A percentile compares a stretch with the other conserved stretches of the same genome.
phyloP scores from a whole-genome alignment of 1,139 yeast species.

The Saccharomycopsis hybrid region DNA sequence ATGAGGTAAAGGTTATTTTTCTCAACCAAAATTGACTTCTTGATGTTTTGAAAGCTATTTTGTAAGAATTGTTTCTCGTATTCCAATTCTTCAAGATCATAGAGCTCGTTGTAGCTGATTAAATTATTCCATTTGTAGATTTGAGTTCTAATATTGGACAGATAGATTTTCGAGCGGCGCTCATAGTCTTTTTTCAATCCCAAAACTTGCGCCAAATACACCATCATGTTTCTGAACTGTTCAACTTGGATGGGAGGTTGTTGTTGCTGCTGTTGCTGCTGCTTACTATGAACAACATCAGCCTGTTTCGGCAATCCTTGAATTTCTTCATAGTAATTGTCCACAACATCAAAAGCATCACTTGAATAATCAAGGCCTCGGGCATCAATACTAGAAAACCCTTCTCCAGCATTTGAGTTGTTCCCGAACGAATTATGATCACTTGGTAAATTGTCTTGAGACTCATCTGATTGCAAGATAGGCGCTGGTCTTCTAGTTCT shows the following conservation, averaged over 20 bases:
- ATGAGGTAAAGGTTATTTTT: conserved; percentile 4
- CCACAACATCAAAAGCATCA: background rate
- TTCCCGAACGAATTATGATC: no score
- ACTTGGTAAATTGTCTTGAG: no score
- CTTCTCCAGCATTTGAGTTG: no score
- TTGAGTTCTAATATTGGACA: conserved; percentile 15
- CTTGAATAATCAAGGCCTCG: no score
- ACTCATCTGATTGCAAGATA: background rate
- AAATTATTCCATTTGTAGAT: conserved; percentile 18
- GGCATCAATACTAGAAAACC: no score
- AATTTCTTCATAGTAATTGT: background rate
- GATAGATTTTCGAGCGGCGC: conserved; percentile 22
- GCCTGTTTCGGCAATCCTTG: background rate
- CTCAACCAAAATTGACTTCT: conserved; percentile 4
- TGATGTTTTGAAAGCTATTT: conserved; percentile 11
- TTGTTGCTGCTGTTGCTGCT: no score
- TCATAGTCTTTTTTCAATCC: conserved; percentile 24
- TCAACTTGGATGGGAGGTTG: no score
- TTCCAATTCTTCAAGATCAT: conserved; percentile 14
- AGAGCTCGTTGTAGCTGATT: conserved; percentile 11
- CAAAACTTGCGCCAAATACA: conserved; percentile 18
- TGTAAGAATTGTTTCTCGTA: conserved; percentile 8
- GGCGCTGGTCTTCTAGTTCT: conserved; percentile 4
- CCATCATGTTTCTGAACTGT: conserved; percentile 9
- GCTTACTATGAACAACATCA: no score